Base-by-base conservation (phyloP, 164 flowering plant genomes). In the Magnolia sinica region DNA sequence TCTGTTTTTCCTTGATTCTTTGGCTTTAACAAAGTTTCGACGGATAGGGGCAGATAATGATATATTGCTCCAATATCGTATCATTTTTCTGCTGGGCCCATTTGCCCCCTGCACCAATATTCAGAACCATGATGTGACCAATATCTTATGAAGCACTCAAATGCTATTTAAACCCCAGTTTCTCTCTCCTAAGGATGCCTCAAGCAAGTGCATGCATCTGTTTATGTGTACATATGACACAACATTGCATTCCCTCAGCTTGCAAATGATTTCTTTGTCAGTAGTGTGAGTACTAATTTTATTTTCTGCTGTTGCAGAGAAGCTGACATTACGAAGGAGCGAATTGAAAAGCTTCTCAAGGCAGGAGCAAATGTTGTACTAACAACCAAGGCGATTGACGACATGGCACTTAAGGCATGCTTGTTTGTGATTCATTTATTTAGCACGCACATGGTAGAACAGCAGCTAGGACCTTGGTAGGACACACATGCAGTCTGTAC, bases 371-470 rank as follows among this genome's bases (percentile, higher is more conserved):
- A 94, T 89, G 98, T 96, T 72, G 80, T 96, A 73, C 82, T 96
- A 59, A 96, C 99, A 14, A 90, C 98, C 7, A 96, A 96, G 82
- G 99, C 95, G 77, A 94, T 96, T 81, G 99, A 96, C 85, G 99
- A 96, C 88, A 96, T 94, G 99, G 96, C 99, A 45, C 95, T 94
- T 31, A 96, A 96, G 97, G 99, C 77, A 89, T 82, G 88, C 66
- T 76, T 80, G 50, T 77, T 19, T 45, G 2, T 45, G 16, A 68
- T 76, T 73, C 16, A 23, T 23, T 24, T n/a, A 16, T 70, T 29
- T 20, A 65, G 24, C 45, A 5, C 45, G 2, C 45, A 37, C 45
- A 37, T 37, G 45, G 45, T 37, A 37, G 45, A 5, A 37, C 45
- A 37, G 45, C 45, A 37, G 45, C 45, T 37, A 37, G 45, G 45